Evolutionary conservation across 345 rosid species (phyloP).

Genomic region (Lepidium didymum): DNA sequence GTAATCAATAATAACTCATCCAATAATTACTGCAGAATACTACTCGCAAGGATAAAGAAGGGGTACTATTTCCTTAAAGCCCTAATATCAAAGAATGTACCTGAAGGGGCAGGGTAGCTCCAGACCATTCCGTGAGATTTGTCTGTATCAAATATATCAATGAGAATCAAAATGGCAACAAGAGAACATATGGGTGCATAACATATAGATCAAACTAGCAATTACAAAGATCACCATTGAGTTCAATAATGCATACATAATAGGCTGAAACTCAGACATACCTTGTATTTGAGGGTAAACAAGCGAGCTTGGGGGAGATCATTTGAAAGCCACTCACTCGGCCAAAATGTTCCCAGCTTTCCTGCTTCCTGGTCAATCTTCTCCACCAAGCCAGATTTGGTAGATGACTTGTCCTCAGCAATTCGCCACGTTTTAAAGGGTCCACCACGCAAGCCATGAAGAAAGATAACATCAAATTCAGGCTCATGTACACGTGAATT

Average conservation of each 20-base stretch:
- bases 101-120: constrained; percentile 97
- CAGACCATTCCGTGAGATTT: constrained; percentile 90
- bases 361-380: constrained; percentile 99
- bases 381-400: constrained; percentile 94
- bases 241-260: neutral
- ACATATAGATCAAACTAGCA: neutral
- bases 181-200: neutral
- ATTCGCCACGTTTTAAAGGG: constrained; percentile 95
- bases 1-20: neutral
- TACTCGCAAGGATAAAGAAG: neutral
- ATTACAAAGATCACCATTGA: neutral
- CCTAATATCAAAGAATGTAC: constrained; percentile 28
- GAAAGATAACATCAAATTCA: constrained; percentile 75
- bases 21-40: neutral
- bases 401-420: constrained; percentile 76
- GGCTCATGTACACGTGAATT: constrained; percentile 40
- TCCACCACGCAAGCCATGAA: constrained; percentile 95
- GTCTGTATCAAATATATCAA: constrained; percentile 52
- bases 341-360: constrained; percentile 95
- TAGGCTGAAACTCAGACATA: constrained; percentile 29
- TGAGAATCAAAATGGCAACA: constrained; percentile 1
- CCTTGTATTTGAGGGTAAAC: constrained; percentile 93
- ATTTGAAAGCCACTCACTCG: constrained; percentile 88
- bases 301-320: constrained; percentile 86
- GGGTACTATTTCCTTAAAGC: neutral